phyloP scores from a whole-genome alignment of 495 filamentous ascomycete genomes.

The Penicillium tannophilum region DNA sequence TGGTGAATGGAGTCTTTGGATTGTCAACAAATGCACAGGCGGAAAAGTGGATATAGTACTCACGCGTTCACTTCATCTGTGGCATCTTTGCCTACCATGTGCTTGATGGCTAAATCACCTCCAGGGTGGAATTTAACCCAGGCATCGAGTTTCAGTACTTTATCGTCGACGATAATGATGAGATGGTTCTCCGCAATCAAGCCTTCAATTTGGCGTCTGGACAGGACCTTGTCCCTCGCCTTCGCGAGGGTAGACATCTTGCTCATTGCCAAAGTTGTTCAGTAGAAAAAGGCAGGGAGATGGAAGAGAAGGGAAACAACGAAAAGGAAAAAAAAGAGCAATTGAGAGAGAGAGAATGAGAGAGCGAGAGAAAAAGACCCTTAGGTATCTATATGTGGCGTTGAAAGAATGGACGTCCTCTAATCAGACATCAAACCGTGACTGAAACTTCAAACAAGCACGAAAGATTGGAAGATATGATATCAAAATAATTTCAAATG shows the following conservation, averaged over 20 bases:
- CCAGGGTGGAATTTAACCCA: conserved; percentile 86
- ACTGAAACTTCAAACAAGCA: not conserved
- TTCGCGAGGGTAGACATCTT: conserved; percentile 8
- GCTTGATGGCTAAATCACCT: conserved; percentile 78
- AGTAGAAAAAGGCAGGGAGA: not conserved
- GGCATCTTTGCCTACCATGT: conserved; percentile 86
- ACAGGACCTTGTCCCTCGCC: conserved; percentile 52
- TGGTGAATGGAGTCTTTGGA: conserved; percentile 62
- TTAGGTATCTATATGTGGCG: not conserved
- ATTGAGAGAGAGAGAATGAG: no score
- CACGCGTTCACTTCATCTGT: conserved; percentile 79
- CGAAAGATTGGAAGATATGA: not conserved
- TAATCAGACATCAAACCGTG: not conserved
- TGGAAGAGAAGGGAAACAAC: no score
- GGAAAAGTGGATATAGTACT: not conserved
- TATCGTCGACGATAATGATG: conserved; percentile 73
- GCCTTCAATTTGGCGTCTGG: conserved; percentile 72
- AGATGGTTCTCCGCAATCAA: conserved; percentile 73
- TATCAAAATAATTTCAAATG: not conserved
- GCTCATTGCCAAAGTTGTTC: conserved; percentile 5
- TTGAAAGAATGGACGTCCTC: not conserved
- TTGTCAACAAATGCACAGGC: not conserved
- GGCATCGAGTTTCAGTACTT: conserved; percentile 75
- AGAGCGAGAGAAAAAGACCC: not conserved
- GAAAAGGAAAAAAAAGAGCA: no score